Evolutionary conservation across 352 stramenopile species (phyloP).

Genomic region (Thraustotheca clavata): DNA sequence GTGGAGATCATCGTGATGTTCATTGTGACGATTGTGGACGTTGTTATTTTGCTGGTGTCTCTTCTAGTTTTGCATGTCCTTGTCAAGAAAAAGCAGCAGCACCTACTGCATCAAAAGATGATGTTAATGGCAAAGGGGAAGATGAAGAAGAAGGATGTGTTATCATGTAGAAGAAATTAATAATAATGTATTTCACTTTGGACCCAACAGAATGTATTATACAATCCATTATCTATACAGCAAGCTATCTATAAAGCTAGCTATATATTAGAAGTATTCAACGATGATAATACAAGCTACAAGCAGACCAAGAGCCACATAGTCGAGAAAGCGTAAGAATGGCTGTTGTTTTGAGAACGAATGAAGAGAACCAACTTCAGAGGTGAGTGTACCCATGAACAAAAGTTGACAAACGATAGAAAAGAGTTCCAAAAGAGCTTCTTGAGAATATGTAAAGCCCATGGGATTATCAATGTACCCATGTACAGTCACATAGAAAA

Average conservation of each 20-base stretch:
- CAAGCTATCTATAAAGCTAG: background rate
- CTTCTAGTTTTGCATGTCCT: constrained; percentile 61
- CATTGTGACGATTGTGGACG: constrained; percentile 73
- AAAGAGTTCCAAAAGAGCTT: constrained; percentile 75
- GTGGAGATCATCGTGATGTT: constrained; percentile 78
- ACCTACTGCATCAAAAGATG: constrained; percentile 31
- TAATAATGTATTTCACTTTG: background rate
- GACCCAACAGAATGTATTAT: background rate
- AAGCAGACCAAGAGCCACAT: background rate
- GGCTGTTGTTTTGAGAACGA: background rate
- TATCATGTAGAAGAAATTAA: constrained; percentile 51
- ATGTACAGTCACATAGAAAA: constrained; percentile 79
- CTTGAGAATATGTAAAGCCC: constrained; percentile 67
- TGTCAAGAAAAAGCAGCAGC: constrained; percentile 39
- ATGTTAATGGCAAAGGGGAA: constrained; percentile 34
- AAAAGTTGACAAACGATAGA: constrained; percentile 82
- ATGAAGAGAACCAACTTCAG: constrained; percentile 28
- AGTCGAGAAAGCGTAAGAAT: background rate
- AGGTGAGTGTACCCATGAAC: constrained; percentile 79
- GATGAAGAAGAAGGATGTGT: constrained; percentile 69
- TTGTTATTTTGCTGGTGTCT: constrained; percentile 81
- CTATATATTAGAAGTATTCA: constrained; percentile 7
- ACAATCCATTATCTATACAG: background rate
- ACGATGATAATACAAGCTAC: background rate
- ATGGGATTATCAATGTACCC: constrained; percentile 67